Base-by-base conservation (phyloP, 2,329 filamentous ascomycete genomes). In the Immersiporthe knoxdaviesiana region DNA sequence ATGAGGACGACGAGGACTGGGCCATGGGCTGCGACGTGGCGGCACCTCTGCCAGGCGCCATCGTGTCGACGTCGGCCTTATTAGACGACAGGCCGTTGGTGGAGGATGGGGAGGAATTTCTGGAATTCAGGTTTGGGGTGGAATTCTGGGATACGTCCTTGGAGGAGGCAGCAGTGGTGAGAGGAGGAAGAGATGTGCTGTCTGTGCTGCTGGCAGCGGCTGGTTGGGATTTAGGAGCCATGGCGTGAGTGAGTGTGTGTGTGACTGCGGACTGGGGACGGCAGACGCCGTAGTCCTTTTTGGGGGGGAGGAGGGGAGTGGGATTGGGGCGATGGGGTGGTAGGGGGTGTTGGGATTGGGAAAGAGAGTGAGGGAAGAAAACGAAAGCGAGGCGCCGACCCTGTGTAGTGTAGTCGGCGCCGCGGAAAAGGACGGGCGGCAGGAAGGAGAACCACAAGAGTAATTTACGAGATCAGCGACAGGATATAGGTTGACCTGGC, bases 1-100 rank as follows among this genome's bases (percentile, higher is more conserved):
- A 77, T 37, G 80, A 79, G 69, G 81, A 80, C 69, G 85, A 81
- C 73, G 81, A 80, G 68, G 85, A 81, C 74, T 84, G 84, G 66
- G 79, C 83, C 82, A 85, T 84, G 71, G 82, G 78, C 69, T 83
- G 81, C 24, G 82, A 80, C 58, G 75, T 72, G 67, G 72, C 71
- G 16, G 73, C 66, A 63, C 71, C 72, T 64, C 69, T 72, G 16
- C 71, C 66, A 52, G 74, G 70, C 56, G 63, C 65, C 56, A 74
- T 71, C 58, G 69, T 67, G 56, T 68, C 68, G 50, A 74, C 70
- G 71, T 79, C 78, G 11, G 77, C 76, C 73, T 77, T 77, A 67
- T 73, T 76, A 59, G 78, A 77, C 62, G 77, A 73, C 32, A 75
- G 74, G 39, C 75, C 76, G 63, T 75, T 75, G 64, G 74, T 67